Conservation (phyloP, 371 early-diverging fungal species). For the Mucor circinelloides region DNA sequence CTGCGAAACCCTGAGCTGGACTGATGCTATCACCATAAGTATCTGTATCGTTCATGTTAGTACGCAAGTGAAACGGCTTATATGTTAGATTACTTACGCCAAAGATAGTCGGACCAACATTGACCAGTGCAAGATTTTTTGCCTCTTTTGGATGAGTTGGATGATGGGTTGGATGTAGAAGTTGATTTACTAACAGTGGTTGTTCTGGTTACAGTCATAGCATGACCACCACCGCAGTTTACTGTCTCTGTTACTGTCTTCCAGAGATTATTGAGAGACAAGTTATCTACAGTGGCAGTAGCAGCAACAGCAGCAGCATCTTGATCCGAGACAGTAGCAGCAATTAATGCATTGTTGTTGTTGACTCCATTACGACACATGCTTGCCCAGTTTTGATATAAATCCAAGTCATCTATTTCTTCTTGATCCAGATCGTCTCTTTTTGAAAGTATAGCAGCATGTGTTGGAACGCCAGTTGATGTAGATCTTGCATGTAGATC, state of each 20-base stretch:
- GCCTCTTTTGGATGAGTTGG: not conserved
- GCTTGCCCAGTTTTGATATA: conserved; percentile 38
- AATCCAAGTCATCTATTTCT: conserved; percentile 23
- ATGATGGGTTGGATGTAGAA: conserved; percentile 9
- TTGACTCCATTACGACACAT: conserved; percentile 23
- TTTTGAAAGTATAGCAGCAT: conserved; percentile 5
- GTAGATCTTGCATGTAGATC: not conserved
- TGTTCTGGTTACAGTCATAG: conserved; percentile 41
- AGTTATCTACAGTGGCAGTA: not conserved
- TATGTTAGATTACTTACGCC: conserved; percentile 31
- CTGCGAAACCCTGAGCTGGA: conserved; percentile 46
- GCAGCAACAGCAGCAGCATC: not conserved
- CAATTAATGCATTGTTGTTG: conserved; percentile 12
- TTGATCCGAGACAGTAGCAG: not conserved
- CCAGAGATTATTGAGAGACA: conserved; percentile 27
- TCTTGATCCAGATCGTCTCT: conserved; percentile 34
- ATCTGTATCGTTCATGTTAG: conserved; percentile 24
- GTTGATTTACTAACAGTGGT: conserved; percentile 1
- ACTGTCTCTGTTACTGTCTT: conserved; percentile 39
- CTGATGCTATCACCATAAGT: conserved; percentile 48
- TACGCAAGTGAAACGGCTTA: not conserved
- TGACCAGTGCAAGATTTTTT: conserved; percentile 24
- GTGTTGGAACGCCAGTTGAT: not conserved
- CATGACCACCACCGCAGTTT: conserved; percentile 40
- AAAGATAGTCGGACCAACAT: conserved; percentile 48